phyloP scores from a whole-genome alignment of 116 monocot species.

The Posidonia oceanica region DNA sequence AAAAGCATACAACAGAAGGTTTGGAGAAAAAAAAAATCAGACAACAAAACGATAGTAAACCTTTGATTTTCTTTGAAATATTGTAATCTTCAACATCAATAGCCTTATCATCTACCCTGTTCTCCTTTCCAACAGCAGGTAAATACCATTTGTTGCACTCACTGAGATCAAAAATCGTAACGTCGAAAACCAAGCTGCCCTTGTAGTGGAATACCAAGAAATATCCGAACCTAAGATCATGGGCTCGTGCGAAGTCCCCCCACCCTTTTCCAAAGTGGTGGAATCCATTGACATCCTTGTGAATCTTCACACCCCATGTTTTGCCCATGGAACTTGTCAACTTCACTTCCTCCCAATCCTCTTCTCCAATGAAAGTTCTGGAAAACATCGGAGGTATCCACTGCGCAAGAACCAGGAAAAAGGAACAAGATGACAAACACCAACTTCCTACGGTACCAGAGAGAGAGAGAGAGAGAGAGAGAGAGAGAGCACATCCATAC shows the following conservation, averaged over 20 bases:
- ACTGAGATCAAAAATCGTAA: background rate
- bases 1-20: no score
- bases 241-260: background rate
- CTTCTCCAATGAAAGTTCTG: background rate
- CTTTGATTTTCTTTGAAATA: no score
- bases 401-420: background rate
- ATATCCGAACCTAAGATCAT: background rate
- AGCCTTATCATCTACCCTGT: no score
- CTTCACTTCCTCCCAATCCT: background rate
- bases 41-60: no score
- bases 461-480: no score
- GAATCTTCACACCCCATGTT: background rate
- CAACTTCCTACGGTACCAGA: no score
- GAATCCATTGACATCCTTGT: background rate
- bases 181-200: background rate
- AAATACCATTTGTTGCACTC: background rate
- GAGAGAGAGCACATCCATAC: no score
- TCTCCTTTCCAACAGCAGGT: background rate
- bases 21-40: no score
- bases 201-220: background rate
- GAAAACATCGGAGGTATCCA: background rate
- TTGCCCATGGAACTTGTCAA: background rate
- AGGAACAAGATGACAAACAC: background rate
- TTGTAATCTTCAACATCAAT: no score
- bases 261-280: background rate